phyloP scores from a whole-genome alignment of 371 early-diverging fungal species.

The Thermomucor indicae-seudaticae region DNA sequence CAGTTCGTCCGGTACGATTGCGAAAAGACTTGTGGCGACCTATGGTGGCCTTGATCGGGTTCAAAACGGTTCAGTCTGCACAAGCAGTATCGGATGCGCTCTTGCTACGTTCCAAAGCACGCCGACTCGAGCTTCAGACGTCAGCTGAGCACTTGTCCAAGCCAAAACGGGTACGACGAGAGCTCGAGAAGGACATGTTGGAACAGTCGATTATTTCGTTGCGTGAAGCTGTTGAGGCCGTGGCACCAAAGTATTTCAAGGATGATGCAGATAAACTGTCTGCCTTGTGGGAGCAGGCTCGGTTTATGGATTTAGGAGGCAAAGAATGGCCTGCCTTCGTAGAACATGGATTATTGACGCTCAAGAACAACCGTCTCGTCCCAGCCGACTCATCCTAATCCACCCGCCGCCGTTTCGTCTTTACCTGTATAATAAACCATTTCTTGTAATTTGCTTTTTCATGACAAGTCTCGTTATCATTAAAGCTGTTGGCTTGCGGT shows the following conservation, averaged over 20 bases:
- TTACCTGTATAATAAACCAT: no score
- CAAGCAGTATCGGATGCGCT: constrained; percentile 59
- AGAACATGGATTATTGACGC: constrained; percentile 40
- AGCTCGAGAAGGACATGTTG: constrained; percentile 36
- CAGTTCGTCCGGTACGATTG: constrained; percentile 37
- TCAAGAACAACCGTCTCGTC: constrained; percentile 42
- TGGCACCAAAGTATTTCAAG: constrained; percentile 15
- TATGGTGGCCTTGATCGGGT: constrained; percentile 52
- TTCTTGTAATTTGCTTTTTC: no score
- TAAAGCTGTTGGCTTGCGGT: no score
- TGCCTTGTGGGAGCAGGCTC: constrained; percentile 41
- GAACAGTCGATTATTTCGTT: constrained; percentile 34
- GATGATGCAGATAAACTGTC: constrained; percentile 22
- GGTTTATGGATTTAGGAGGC: not conserved
- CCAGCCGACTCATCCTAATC: no score
- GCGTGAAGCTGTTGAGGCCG: constrained; percentile 35
- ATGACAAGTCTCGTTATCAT: no score
- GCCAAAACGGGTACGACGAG: constrained; percentile 43
- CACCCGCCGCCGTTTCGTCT: no score
- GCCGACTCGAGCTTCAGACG: constrained; percentile 31
- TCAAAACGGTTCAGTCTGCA: constrained; percentile 41
- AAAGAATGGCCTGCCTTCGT: constrained; percentile 40
- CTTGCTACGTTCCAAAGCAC: constrained; percentile 39
- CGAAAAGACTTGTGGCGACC: constrained; percentile 64
- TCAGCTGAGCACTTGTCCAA: constrained; percentile 33